Conservation (phyloP, 2,329 filamentous ascomycete genomes). For the Atkinsonella hypoxylon region DNA sequence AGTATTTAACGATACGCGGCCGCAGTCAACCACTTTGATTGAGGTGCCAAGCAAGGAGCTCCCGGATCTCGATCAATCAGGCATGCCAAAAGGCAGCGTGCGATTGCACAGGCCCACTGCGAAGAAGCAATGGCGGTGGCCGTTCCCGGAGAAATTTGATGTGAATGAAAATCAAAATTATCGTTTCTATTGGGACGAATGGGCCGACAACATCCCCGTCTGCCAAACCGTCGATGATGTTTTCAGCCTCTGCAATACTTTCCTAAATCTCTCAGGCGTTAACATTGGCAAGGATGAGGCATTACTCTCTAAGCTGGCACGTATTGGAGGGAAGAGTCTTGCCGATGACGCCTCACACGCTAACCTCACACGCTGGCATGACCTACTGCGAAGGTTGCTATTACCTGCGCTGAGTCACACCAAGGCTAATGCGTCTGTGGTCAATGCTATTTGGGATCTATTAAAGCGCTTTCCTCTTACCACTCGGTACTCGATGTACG, state of each 20-base stretch:
- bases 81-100: slow-evolving; percentile 57
- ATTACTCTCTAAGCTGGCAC: slow-evolving; percentile 70
- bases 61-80: slow-evolving; percentile 47
- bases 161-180: slow-evolving; percentile 69
- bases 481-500: slow-evolving; percentile 76
- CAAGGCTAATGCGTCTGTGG: slow-evolving; percentile 69
- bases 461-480: slow-evolving; percentile 66
- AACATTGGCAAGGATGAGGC: slow-evolving; percentile 77
- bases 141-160: slow-evolving; percentile 66
- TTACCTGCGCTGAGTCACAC: slow-evolving; percentile 80
- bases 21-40: slow-evolving; percentile 17
- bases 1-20: slow-evolving; percentile 42
- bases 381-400: slow-evolving; percentile 71
- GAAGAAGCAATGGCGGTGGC: slow-evolving; percentile 70
- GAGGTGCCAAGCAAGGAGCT: slow-evolving; percentile 33
- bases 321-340: slow-evolving; percentile 70
- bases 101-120: slow-evolving; percentile 45
- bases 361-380: slow-evolving; percentile 72
- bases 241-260: slow-evolving; percentile 71
- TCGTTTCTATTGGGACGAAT: slow-evolving; percentile 95
- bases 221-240: slow-evolving; percentile 88
- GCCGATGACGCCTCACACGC: slow-evolving; percentile 53
- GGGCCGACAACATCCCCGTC: slow-evolving; percentile 83
- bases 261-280: slow-evolving; percentile 76
- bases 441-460: slow-evolving; percentile 78